Evolutionary conservation across 2,329 filamentous ascomycete species (phyloP).

Genomic region (Dothidotthia symphoricarpi): DNA sequence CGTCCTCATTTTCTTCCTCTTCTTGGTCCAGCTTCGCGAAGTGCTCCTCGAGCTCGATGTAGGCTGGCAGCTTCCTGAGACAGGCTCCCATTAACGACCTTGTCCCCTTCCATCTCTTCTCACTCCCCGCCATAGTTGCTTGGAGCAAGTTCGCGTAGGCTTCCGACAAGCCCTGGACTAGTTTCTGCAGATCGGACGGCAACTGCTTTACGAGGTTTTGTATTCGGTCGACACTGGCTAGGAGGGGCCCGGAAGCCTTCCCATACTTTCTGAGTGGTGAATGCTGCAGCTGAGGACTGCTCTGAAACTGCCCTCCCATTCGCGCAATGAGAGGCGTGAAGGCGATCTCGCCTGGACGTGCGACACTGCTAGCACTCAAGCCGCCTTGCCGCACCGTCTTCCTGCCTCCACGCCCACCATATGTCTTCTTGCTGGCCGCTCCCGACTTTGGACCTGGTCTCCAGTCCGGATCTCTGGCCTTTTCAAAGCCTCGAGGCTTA

Average conservation of each 20-base stretch:
- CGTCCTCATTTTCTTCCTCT: conserved; percentile 23
- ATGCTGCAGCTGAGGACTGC: conserved; percentile 31
- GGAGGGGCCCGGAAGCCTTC: conserved; percentile 26
- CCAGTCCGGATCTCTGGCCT: conserved; percentile 40
- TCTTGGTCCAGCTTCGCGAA: conserved; percentile 35
- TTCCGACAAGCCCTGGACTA: conserved; percentile 32
- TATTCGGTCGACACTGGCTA: conserved; percentile 20
- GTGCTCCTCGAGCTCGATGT: conserved; percentile 43
- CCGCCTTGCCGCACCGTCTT: conserved; percentile 3
- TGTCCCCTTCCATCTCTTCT: conserved; percentile 33
- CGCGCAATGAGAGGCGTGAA: conserved; percentile 39
- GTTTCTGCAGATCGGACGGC: conserved; percentile 27
- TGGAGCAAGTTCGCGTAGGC: conserved; percentile 39
- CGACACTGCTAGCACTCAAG: conserved; percentile 1
- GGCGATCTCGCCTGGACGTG: conserved; percentile 34
- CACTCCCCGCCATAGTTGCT: conserved; percentile 22
- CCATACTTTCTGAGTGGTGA: conserved; percentile 26
- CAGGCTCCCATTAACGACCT: conserved; percentile 42
- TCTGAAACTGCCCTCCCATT: conserved; percentile 24
- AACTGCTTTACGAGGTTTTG: conserved; percentile 21
- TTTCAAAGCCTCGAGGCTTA: conserved; percentile 36
- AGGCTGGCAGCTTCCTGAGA: conserved; percentile 42
- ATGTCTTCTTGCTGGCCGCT: conserved; percentile 31
- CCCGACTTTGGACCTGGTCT: conserved; percentile 25
- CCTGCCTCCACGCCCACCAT: conserved; percentile 29